Evolutionary conservation across 768 basidiomycete genomes (phyloP).

Genomic region (Chalciporus piperatus): DNA sequence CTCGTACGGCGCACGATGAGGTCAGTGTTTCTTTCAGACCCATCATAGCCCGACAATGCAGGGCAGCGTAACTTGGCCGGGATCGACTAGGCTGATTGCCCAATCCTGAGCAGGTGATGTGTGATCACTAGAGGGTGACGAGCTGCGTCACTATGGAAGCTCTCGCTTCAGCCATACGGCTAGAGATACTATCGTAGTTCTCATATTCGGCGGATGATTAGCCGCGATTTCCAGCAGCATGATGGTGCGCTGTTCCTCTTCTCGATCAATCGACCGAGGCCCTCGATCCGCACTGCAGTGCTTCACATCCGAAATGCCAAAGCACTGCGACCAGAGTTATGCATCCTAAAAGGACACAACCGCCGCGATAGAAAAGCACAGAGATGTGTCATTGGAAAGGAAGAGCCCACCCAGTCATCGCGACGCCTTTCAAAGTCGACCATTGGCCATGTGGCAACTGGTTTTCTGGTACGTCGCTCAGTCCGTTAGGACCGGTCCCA

Average conservation of each 20-base stretch:
- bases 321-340: not conserved
- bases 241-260: not conserved
- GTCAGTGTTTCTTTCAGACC: not conserved
- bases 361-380: constrained; percentile 22
- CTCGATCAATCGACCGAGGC: not conserved
- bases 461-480: constrained; percentile 30
- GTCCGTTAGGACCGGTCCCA: constrained; percentile 25
- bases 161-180: not conserved
- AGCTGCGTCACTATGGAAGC: not conserved
- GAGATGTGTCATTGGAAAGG: not conserved
- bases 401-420: constrained; percentile 24
- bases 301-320: not conserved
- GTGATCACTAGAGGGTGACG: not conserved
- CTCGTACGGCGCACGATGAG: constrained; percentile 2
- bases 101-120: not conserved
- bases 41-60: not conserved
- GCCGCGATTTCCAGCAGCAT: not conserved
- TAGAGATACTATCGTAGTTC: not conserved
- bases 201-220: not conserved
- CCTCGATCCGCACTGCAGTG: not conserved
- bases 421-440: constrained; percentile 28
- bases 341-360: constrained; percentile 13
- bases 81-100: not conserved
- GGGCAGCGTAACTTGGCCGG: not conserved
- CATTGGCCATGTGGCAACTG: constrained; percentile 18